These are phyloP conservation scores for Penicillium cataractarum DNA, from an alignment of 495 filamentous ascomycete genomes.

Conservation along the genomic window DNA sequence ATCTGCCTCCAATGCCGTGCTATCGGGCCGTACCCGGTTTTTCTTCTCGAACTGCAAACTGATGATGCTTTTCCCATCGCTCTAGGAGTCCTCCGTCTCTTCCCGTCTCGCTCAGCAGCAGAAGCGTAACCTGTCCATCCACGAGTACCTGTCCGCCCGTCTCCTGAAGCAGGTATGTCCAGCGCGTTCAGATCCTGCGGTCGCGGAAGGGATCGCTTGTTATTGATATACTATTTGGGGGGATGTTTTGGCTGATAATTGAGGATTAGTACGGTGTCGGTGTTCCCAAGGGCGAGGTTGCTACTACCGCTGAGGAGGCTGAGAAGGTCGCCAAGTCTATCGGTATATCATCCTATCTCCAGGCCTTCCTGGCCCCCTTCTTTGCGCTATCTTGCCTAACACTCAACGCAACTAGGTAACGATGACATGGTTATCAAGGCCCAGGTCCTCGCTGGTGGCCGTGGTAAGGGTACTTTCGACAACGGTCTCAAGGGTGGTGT, in stretches of 20 bases:
- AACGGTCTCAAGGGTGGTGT: conserved; percentile 99
- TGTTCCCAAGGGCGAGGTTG: conserved; percentile 85
- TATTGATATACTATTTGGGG: conserved; percentile 8
- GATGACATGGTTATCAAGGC: conserved; percentile 99
- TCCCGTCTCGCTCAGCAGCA: conserved; percentile 62
- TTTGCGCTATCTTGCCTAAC: conserved; percentile 31
- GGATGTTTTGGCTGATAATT: conserved; percentile 28
- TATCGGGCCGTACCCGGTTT: conserved; percentile 23
- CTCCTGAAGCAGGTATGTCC: conserved; percentile 77
- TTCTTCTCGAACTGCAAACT: conserved; percentile 22
- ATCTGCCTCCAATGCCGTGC: conserved; percentile 16
- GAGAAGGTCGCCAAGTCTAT: conserved; percentile 89
- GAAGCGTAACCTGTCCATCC: conserved; percentile 87
- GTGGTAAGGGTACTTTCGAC: conserved; percentile 96
- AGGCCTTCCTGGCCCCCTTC: conserved; percentile 9
- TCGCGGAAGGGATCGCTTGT: conserved; percentile 19
- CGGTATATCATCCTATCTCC: conserved; percentile 50
- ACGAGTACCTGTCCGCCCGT: conserved; percentile 94
- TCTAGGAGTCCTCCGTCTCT: conserved; percentile 53
- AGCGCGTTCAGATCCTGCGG: conserved; percentile 22
- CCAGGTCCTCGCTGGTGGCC: conserved; percentile 94
- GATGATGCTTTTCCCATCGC: conserved; percentile 12
- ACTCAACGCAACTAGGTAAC: conserved; percentile 58
- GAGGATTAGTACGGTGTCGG: conserved; percentile 85
- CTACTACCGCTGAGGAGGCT: conserved; percentile 80